A percentile compares a stretch with the other conserved stretches of the same genome.
These are phyloP conservation scores for Rhizoctonia solani DNA, from an alignment of 1,284 basidiomycete species.

Conservation along the genomic window DNA sequence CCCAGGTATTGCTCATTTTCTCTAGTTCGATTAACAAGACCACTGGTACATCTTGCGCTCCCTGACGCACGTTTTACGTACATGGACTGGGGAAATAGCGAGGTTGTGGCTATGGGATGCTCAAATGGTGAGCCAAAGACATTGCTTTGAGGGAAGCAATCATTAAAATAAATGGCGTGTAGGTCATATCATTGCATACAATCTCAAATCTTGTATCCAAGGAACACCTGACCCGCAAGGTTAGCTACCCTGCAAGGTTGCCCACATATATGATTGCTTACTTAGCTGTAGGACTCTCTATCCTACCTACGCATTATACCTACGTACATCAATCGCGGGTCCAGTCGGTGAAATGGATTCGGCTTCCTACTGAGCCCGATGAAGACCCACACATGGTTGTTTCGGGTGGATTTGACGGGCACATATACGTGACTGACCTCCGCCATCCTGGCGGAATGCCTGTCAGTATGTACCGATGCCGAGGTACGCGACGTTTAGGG, in stretches of 20 bases:
- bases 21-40: slow-evolving; percentile 65
- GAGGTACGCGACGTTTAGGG: slow-evolving; percentile 47
- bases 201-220: slow-evolving; percentile 52
- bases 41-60: slow-evolving; percentile 69
- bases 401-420: slow-evolving; percentile 78
- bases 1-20: slow-evolving; percentile 41
- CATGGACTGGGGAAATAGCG: slow-evolving; percentile 86
- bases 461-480: slow-evolving; percentile 70
- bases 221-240: not conserved
- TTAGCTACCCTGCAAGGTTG: not conserved
- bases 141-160: too few relatives aligned
- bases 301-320: slow-evolving; percentile 72
- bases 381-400: slow-evolving; percentile 71
- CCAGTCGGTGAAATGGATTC: slow-evolving; percentile 71
- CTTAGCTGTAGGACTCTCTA: slow-evolving; percentile 42
- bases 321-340: slow-evolving; percentile 78
- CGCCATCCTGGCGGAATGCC: slow-evolving; percentile 58
- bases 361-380: slow-evolving; percentile 59
- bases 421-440: slow-evolving; percentile 72
- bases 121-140: slow-evolving; percentile 65
- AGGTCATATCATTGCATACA: slow-evolving; percentile 78
- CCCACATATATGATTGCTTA: not conserved
- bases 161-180: not conserved
- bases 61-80: slow-evolving; percentile 72
- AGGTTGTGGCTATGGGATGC: slow-evolving; percentile 74